Conservation (phyloP, 2,329 filamentous ascomycete species). For the Ceratocystis variospora region DNA sequence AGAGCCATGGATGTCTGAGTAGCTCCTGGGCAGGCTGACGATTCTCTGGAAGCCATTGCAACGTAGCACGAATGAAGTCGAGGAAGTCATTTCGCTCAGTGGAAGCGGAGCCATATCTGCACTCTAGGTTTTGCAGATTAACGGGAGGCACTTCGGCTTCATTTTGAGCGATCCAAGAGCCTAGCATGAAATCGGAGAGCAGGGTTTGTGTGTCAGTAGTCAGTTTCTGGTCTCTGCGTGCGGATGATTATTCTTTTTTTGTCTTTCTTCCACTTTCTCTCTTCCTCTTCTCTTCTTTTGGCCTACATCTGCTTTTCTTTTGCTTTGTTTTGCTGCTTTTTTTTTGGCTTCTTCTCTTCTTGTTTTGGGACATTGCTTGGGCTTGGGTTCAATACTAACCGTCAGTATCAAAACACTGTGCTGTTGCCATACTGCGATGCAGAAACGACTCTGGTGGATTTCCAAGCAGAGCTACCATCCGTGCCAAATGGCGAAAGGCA, state of each 20-base stretch:
- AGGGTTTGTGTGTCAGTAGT: neutral
- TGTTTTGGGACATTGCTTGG: neutral
- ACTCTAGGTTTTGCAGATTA: slow-evolving; percentile 13
- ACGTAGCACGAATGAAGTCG: slow-evolving; percentile 11
- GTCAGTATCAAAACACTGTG: slow-evolving; percentile 16
- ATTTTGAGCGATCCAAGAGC: slow-evolving; percentile 14
- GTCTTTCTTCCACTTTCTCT: neutral
- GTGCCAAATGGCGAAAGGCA: slow-evolving; percentile 15
- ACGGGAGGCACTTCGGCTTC: slow-evolving; percentile 16
- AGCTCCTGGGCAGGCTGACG: slow-evolving; percentile 12
- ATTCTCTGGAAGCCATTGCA: slow-evolving; percentile 18
- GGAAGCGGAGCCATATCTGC: slow-evolving; percentile 6
- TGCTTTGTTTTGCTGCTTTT: neutral
- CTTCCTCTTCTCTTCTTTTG: neutral
- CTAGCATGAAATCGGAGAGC: slow-evolving; percentile 4
- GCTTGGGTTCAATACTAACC: slow-evolving; percentile 6
- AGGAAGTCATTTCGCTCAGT: slow-evolving; percentile 12
- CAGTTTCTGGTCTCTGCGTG: neutral
- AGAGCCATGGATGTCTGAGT: slow-evolving; percentile 14
- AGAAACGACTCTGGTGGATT: slow-evolving; percentile 11
- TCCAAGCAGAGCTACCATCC: slow-evolving; percentile 18
- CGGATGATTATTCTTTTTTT: neutral
- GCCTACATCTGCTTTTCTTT: neutral
- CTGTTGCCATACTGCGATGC: neutral
- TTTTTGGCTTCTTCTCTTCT: neutral